These are phyloP conservation scores for Medicago lupulina DNA, from an alignment of 306 rosid genomes.

Conservation along the genomic window DNA sequence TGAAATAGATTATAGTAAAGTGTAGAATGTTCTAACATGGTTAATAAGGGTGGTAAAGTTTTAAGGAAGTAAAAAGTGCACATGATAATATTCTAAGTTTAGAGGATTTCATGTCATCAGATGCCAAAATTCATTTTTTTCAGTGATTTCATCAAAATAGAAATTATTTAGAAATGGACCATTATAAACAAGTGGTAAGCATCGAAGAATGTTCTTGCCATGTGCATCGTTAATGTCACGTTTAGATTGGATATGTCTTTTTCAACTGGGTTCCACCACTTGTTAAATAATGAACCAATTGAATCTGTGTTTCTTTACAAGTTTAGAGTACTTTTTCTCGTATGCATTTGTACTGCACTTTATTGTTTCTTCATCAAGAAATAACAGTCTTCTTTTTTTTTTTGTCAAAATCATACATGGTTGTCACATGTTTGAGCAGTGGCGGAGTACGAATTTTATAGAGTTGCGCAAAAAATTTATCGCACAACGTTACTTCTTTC, in stretches of 20 bases:
- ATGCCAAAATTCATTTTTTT: neutral
- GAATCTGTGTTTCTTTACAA: neutral
- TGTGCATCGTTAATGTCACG: slow-evolving; percentile 32
- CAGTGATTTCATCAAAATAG: neutral
- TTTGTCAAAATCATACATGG: neutral
- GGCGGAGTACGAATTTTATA: too few relatives aligned
- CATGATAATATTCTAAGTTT: neutral
- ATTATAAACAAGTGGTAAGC: slow-evolving; percentile 44
- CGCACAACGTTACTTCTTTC: too few relatives aligned
- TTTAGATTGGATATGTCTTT: slow-evolving; percentile 23
- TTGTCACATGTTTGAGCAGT: neutral
- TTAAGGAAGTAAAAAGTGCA: slow-evolving; percentile 12
- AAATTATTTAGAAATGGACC: slow-evolving; percentile 35
- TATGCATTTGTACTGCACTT: neutral
- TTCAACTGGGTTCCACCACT: slow-evolving; percentile 35
- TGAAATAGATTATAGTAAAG: neutral
- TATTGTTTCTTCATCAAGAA: neutral
- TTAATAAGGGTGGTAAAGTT: neutral
- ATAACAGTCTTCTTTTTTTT: neutral
- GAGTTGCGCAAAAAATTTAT: too few relatives aligned
- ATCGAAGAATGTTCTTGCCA: slow-evolving; percentile 47
- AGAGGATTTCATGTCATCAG: neutral
- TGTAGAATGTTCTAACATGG: slow-evolving; percentile 20
- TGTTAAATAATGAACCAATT: slow-evolving; percentile 11
- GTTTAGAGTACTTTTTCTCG: neutral